Evolutionary conservation across 2,329 filamentous ascomycete species (phyloP).

Genomic region (Pleurostoma richardsiae): DNA sequence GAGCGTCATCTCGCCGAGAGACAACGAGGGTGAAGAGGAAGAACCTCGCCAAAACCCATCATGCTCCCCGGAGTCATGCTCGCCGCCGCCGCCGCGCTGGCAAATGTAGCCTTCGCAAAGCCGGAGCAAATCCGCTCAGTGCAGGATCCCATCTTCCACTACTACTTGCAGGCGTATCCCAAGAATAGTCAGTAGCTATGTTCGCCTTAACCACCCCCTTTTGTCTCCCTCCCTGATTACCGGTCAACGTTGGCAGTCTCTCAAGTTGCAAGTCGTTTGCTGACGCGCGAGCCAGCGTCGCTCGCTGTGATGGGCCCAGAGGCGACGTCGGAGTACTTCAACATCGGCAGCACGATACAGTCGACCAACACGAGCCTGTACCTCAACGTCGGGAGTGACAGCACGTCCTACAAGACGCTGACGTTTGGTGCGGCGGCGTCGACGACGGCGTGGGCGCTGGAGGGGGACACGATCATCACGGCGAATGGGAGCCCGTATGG

Average conservation of each 20-base stretch:
- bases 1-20: no score
- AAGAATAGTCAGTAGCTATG: slow-evolving; percentile 25
- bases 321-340: slow-evolving; percentile 39
- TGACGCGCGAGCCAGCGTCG: slow-evolving; percentile 18
- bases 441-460: slow-evolving; percentile 46
- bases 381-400: slow-evolving; percentile 39
- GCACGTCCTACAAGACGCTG: slow-evolving; percentile 47
- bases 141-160: slow-evolving; percentile 43
- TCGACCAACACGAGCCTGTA: slow-evolving; percentile 27
- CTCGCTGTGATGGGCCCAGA: slow-evolving; percentile 48
- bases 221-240: not conserved
- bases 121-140: slow-evolving; percentile 46
- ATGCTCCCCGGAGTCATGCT: slow-evolving; percentile 1
- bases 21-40: no score
- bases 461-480: slow-evolving; percentile 39
- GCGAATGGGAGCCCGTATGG: slow-evolving; percentile 35
- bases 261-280: not conserved
- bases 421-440: slow-evolving; percentile 32
- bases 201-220: not conserved
- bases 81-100: not conserved
- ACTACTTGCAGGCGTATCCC: slow-evolving; percentile 43
- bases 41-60: not conserved
- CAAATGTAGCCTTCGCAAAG: slow-evolving; percentile 21
- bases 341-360: slow-evolving; percentile 42
- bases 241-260: not conserved